Base-by-base conservation (phyloP, 192 early-diverging fungal species). In the Backusella morwellensis region DNA sequence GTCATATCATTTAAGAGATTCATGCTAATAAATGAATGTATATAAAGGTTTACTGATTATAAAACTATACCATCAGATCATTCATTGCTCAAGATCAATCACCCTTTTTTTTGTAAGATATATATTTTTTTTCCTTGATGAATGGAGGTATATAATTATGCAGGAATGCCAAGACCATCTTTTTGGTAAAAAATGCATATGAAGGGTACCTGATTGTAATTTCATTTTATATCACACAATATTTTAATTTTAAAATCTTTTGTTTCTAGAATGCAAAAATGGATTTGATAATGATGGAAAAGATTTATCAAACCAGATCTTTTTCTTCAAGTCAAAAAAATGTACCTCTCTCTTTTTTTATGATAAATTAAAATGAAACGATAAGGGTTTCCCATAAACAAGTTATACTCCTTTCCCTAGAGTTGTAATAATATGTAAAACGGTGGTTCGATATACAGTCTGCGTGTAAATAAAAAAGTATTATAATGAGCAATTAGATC, bases 201-300 rank as follows among this genome's bases (percentile, higher is more conserved):
- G 14, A 63, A 23, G 26, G 56, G 23, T 29, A 63, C 56, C 23
- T 63, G 12, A 63, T 63, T 63, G 19, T 6, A 50, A 50, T 50
- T 50, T 50, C 47, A 50, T 50, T 50, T 50, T 50, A 50, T 21
- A 50, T 50, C 47, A 63, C 26, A 63, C 56, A 63, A 63, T 29
- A 63, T 63, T 63, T 63, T 63, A 63, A 63, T 63, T 59, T 59
- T 63, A 63, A 63, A 29, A 63, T 63, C n/a, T 59, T 59, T 59
- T 59, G 9, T 59, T 26, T 56, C 54, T 56, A 59, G 23, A 59
- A 59, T 59, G 56, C 14, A 59, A 21, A 59, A 59, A 59, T 29
- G 23, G 12, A 26, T 40, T 40, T 40, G 38, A 40, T 40, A 40
- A 40, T 40, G 11, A 40, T 2, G 11, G 38, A 40, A 40, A 32